Evolutionary conservation across 805 yeast genomes (phyloP), one percentile per base, ranked within the genome.

Genomic region (Monosporozyma siamensis): DNA sequence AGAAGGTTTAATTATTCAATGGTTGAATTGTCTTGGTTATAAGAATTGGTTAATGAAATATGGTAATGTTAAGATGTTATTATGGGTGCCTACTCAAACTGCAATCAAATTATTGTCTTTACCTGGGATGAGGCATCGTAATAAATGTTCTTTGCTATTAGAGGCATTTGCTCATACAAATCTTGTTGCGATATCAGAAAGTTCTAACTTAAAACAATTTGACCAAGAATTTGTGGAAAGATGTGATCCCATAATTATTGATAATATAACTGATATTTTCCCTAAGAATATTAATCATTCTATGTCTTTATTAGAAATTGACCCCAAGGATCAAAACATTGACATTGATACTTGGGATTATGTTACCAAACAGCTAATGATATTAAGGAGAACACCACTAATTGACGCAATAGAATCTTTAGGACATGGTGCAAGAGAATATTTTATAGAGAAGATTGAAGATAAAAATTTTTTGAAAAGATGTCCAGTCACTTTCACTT

Each of bases 351-450:
- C 74, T 38, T 73, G 82, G 65, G 92, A 86, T 45, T 77, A 75
- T 49, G 77, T 88, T 12, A 67, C 81, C 14, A 80, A 76, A 51
- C 74, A 74, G 51, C 56, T 86, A 31, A 70, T 80, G 65, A 66
- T 77, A 17, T 59, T 71, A 25, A 65, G 67, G 38, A 56, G 66
- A 9, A 63, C 70, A 14, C 70, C 79, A 0, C 55, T 80, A 9
- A 42, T 48, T 1, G 75, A 72, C 17, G 65, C 74, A 2, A 48
- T 82, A 1, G 63, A 68, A 11, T 67, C 74, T 17, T 61, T 90
- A 8, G 95, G 95, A 0, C 89, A 95, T 2, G 97, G 96, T 2
- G 95, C 92, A 0, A 67, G 58, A 2, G 79, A 73, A 2, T 80
- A 74, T 47, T 70, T 68, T 41, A 38, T 32, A 1, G 44, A 43